Base-by-base conservation (phyloP, 179 eudicot genomes). In the Silene vulgaris region DNA sequence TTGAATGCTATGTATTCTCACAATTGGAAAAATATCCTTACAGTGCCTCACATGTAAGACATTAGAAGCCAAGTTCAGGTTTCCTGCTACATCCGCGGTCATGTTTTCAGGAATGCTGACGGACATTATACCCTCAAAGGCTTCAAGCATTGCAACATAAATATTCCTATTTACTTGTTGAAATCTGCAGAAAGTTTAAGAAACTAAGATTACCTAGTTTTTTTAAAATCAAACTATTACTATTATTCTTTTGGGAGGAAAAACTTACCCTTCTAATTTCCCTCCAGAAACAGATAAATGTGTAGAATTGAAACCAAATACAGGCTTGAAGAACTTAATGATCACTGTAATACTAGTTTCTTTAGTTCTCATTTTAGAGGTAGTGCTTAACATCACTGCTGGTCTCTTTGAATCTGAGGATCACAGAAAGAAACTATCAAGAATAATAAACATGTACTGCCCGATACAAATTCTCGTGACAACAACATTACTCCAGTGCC, bases 1-100 rank as follows among this genome's bases (percentile, higher is more conserved):
- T 28, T 8, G 59, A 52, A 20, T 16, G 43, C 54, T 50, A 1
- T 60, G 48, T 60, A 54, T 21, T 23, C 37, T 50, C 5, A 30
- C 9, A 71, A 76, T 67, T 54, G 59, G 37, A 16, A 74, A 3
- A 57, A 67, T 72, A 72, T 80, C 61, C 97, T 88, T 90, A 94
- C 98, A 94, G 85, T 89, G 97, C 85, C 71, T 80, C 80, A 94
- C 80, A 85, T 85, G 88, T 70, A 94, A 82, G 80, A 87, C 77
- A 80, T 92, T 92, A 66, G 98, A 94, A 62, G 89, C 86, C 77
- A 84, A 61, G 72, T 94, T 94, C 80, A 79, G 79, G 82, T 94
- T 94, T 69, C 97, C 98, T 26, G 97, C 89, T 75, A 92, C 91
- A 89, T 94, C 98, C 32, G 82, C 74, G 43, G 98, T 94, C 30